Evolutionary conservation across 768 basidiomycete genomes (phyloP), one percentile per base, ranked within the genome.

Genomic region (Leccinum subgranulosum): DNA sequence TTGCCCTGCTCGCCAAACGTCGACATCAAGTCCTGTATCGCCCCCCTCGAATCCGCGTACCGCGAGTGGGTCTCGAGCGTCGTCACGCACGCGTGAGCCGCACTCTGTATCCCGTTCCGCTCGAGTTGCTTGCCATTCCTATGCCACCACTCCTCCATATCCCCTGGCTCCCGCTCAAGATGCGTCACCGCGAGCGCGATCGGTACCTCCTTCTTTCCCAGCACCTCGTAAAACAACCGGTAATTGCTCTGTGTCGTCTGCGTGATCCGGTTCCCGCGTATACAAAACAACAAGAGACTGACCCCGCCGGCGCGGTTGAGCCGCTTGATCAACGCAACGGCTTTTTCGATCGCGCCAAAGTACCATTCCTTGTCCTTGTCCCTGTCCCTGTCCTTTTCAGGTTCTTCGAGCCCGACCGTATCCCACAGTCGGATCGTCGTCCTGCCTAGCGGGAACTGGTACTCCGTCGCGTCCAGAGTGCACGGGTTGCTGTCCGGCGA

Each of bases 261-360:
- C 6, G 66, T 67, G 28, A 78, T 67, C 58, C 76, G 64, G 15
- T 75, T 73, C 1, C 71, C 75, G 12, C 75, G 73, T 46, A 79
- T 74, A 39, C 73, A 73, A 58, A 72, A 79, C 15, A 79, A 49
- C 3, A 80, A 74, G 4, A 80, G 70, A 61, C 65, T 74, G 53
- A 79, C 66, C 0, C 79, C 79, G 0, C 67, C 73, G 19, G 61
- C 52, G 25, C 48, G 57, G 17, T 64, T 64, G 33, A 79, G 61
- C 12, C 60, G 59, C 28, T 65, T 64, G 49, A 81, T 67, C 11
- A 81, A 74, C 9, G 55, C 27, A 19, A 72, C 65, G 5, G 73
- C 66, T 23, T 73, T 66, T 19, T 66, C 66, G 41, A 74, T 66
- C 19, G 70, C 69, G 6, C 62, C 66, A 14, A 72, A 59, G 43